These are phyloP conservation scores for Penicillium pulvis DNA, from an alignment of 495 filamentous ascomycete genomes.

Conservation along the genomic window DNA sequence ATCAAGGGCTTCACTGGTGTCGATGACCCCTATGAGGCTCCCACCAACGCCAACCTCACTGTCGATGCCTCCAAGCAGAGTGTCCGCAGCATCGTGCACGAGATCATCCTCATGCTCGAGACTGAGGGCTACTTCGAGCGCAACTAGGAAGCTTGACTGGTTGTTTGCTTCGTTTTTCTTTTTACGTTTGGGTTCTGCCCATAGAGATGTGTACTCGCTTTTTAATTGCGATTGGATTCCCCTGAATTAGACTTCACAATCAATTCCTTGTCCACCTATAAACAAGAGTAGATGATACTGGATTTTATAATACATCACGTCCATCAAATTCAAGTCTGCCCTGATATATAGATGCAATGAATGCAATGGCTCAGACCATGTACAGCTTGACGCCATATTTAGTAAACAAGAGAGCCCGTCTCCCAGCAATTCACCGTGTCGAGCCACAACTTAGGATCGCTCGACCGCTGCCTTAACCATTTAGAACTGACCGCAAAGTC, in stretches of 20 bases:
- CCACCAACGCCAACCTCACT: conserved; percentile 76
- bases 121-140: conserved; percentile 71
- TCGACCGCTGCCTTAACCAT: too few species aligned
- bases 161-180: conserved; percentile 20
- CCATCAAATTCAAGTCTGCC: too few species aligned
- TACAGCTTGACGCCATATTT: too few species aligned
- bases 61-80: conserved; percentile 84
- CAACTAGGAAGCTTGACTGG: conserved; percentile 25
- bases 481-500: too few species aligned
- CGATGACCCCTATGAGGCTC: conserved; percentile 93
- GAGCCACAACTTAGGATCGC: too few species aligned
- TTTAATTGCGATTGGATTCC: conserved; percentile 32
- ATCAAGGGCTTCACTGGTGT: conserved; percentile 99
- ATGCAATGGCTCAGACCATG: too few species aligned
- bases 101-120: conserved; percentile 93
- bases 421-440: too few species aligned
- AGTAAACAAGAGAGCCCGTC: too few species aligned
- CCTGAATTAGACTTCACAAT: conserved; percentile 14
- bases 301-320: not conserved
- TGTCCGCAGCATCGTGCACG: conserved; percentile 91
- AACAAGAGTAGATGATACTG: not conserved
- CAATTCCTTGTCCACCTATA: conserved; percentile 4
- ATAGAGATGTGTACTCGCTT: conserved; percentile 26
- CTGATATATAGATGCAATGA: too few species aligned
- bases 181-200: conserved; percentile 13